Evolutionary conservation across 2,329 filamentous ascomycete genomes (phyloP), one percentile per base, ranked within the genome.

Genomic region (Botrytis porri): DNA sequence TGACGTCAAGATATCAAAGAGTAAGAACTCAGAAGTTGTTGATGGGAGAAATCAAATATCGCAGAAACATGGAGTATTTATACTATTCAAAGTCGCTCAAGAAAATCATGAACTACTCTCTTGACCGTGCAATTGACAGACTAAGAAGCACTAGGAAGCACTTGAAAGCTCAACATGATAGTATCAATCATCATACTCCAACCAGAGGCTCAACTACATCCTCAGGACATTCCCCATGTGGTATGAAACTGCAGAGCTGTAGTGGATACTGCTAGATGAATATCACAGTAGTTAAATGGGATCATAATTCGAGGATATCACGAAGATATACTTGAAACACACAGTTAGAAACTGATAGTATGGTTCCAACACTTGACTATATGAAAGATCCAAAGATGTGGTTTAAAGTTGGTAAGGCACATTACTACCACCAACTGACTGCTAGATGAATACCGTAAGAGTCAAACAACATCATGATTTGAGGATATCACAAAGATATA

Each of bases 21-120:
- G 20, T 14, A 7, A 2, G 2, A 20, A 12, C 8, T 48, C 8
- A 35, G 14, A 35, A 9, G 3, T n/a, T n/a, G 29, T 66, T 20
- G 2, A 54, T 14, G 10, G n/a, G 29, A 35, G 6, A 3, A 48
- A 18, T n/a, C 29, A 6, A 29, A 41, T 1, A 1, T 48, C 4
- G 1, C 35, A 45, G 29, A 65, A 18, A 35, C 0, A 1, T 48
- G 5, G 0, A n/a, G 18, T 18, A n/a, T 16, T 67, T 54, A 12
- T 20, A 39, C 20, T n/a, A 18, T n/a, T 5, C 4, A 12, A 25
- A n/a, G 0, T n/a, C 1, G 8, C 1, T 63, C 7, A 10, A 8
- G 12, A 25, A 12, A 6, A 7, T 61, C 18, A 39, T 14, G 12
- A 8, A 12, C 35, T 37, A 2, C 12, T 7, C 29, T 39, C 25